A percentile compares a stretch with the other conserved stretches of the same genome.
These are phyloP conservation scores for Botrytis porri DNA, from an alignment of 2,329 filamentous ascomycete genomes.

Conservation along the genomic window DNA sequence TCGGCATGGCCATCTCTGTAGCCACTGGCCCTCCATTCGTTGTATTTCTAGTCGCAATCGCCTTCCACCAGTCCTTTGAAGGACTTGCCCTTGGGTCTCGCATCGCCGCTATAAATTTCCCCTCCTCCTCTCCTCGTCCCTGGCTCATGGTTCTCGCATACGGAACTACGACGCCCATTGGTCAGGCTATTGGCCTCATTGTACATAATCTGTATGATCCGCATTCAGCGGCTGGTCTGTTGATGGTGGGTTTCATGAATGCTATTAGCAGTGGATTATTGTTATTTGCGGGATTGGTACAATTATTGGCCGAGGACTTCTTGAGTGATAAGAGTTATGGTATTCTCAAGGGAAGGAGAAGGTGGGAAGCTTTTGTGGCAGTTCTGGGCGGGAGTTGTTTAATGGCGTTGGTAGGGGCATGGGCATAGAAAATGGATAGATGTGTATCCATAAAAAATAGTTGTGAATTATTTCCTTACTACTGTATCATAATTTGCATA, in stretches of 20 bases:
- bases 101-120: constrained; percentile 80
- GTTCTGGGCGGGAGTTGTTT: constrained; percentile 58
- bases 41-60: constrained; percentile 76
- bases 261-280: constrained; percentile 77
- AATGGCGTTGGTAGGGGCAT: constrained; percentile 67
- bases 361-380: constrained; percentile 59
- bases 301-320: constrained; percentile 83
- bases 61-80: constrained; percentile 86
- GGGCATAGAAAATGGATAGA: constrained; percentile 43
- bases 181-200: constrained; percentile 76
- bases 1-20: constrained; percentile 82
- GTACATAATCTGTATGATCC: constrained; percentile 80
- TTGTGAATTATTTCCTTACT: not conserved
- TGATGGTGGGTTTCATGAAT: constrained; percentile 86
- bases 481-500: not conserved
- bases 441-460: not conserved
- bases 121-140: constrained; percentile 68
- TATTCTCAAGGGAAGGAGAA: constrained; percentile 53
- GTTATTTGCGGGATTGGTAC: constrained; percentile 78
- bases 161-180: constrained; percentile 74
- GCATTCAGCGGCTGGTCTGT: constrained; percentile 67
- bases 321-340: constrained; percentile 67
- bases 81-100: constrained; percentile 81
- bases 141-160: constrained; percentile 79
- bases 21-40: constrained; percentile 76